These are phyloP conservation scores for Pinus albicaulis DNA, from an alignment of 75 land plant species.

Conservation along the genomic window DNA sequence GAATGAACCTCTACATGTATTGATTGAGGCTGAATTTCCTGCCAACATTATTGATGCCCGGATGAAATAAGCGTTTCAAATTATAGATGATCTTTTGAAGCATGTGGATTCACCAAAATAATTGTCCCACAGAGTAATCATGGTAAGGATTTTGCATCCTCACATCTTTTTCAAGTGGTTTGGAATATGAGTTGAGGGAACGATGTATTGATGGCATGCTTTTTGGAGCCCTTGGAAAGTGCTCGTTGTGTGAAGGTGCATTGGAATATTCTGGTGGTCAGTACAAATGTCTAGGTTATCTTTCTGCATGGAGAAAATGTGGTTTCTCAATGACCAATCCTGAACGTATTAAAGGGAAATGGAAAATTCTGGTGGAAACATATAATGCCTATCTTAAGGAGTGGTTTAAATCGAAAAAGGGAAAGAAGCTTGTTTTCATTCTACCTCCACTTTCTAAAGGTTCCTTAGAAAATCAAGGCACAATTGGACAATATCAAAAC, in stretches of 20 bases:
- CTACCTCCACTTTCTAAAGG: slow-evolving; percentile 41
- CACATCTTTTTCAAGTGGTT: no score
- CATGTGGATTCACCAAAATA: no score
- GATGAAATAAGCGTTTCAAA: no score
- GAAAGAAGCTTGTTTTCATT: slow-evolving; percentile 53
- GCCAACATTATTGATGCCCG: no score
- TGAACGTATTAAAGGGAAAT: slow-evolving; percentile 59
- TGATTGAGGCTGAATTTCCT: no score
- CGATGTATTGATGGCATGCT: no score
- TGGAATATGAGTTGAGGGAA: no score
- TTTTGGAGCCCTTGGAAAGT: slow-evolving; percentile 6
- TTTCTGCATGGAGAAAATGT: slow-evolving; percentile 95
- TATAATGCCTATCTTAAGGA: slow-evolving; percentile 60
- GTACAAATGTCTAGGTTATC: slow-evolving; percentile 75
- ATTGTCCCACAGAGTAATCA: no score
- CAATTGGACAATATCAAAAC: slow-evolving; percentile 7
- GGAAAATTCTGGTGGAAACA: slow-evolving; percentile 80
- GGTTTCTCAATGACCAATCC: slow-evolving; percentile 63
- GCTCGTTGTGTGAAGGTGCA: slow-evolving; percentile 71
- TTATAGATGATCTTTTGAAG: no score
- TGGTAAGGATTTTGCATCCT: no score
- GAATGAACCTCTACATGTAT: no score
- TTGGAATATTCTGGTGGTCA: slow-evolving; percentile 67
- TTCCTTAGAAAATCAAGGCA: slow-evolving; percentile 19
- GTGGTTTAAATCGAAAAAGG: slow-evolving; percentile 90